A percentile compares a stretch with the other conserved stretches of the same genome.
These are phyloP conservation scores for Cryphonectria parasitica DNA, from an alignment of 2,329 filamentous ascomycete species.

Conservation along the genomic window DNA sequence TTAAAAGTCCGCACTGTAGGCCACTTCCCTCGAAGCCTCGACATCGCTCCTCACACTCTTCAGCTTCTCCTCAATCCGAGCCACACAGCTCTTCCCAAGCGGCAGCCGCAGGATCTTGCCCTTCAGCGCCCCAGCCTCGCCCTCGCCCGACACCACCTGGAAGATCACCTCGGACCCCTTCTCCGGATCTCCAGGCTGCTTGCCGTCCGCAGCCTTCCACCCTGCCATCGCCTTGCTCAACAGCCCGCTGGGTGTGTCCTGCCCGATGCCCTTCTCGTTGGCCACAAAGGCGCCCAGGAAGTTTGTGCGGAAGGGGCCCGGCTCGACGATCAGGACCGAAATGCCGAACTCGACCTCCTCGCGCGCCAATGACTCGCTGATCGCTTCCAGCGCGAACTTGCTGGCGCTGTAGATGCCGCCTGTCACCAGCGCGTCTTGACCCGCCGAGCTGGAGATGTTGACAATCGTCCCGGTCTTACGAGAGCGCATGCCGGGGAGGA, in stretches of 20 bases:
- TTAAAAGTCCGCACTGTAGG: background rate
- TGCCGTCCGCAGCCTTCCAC: conserved; percentile 17
- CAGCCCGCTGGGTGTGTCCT: background rate
- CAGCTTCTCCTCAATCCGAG: background rate
- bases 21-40: conserved; percentile 6
- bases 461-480: conserved; percentile 36
- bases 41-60: conserved; percentile 7
- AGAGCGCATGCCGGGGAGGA: conserved; percentile 36
- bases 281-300: background rate
- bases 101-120: conserved; percentile 41
- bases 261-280: conserved; percentile 4
- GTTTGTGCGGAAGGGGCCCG: conserved; percentile 42
- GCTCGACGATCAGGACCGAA: conserved; percentile 46
- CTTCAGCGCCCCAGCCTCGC: conserved; percentile 38
- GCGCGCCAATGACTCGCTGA: conserved; percentile 41
- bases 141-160: conserved; percentile 41
- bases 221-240: background rate
- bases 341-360: conserved; percentile 37
- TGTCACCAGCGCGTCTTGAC: conserved; percentile 32
- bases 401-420: conserved; percentile 20
- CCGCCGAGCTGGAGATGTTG: conserved; percentile 37
- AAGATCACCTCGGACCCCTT: conserved; percentile 44
- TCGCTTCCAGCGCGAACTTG: conserved; percentile 45
- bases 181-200: conserved; percentile 40
- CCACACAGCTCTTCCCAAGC: conserved; percentile 41